Evolutionary conservation across 2,329 filamentous ascomycete species (phyloP).

Genomic region (Aspergillus floridensis): DNA sequence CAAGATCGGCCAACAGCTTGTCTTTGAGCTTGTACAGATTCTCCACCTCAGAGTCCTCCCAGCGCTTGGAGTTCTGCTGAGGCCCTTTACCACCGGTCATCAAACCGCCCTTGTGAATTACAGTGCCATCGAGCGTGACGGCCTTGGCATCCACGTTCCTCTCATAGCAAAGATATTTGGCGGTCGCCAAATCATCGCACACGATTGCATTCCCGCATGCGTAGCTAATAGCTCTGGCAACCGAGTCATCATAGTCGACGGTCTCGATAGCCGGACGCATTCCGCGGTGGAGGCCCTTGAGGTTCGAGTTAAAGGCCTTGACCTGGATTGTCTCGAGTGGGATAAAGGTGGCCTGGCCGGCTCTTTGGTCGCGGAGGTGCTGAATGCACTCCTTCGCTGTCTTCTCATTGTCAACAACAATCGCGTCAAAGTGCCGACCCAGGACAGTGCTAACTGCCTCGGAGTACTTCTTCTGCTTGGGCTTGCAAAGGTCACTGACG

Average conservation of each 20-base stretch:
- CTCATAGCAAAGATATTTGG: constrained; percentile 85
- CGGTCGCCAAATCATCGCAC: constrained; percentile 81
- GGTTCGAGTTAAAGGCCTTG: constrained; percentile 79
- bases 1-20: constrained; percentile 73
- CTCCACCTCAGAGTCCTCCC: constrained; percentile 86
- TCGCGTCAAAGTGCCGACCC: constrained; percentile 87
- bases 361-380: constrained; percentile 86
- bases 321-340: constrained; percentile 97
- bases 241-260: constrained; percentile 83
- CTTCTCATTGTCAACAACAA: constrained; percentile 93
- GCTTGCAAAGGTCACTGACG: constrained; percentile 86
- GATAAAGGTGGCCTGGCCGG: constrained; percentile 87
- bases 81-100: constrained; percentile 93
- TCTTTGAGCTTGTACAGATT: constrained; percentile 74
- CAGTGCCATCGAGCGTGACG: constrained; percentile 89
- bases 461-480: constrained; percentile 95
- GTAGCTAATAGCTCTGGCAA: constrained; percentile 91
- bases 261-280: constrained; percentile 90
- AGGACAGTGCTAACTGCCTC: constrained; percentile 90
- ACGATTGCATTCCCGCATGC: constrained; percentile 94
- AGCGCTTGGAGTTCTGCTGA: constrained; percentile 73
- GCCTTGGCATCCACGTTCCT: constrained; percentile 86
- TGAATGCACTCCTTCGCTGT: constrained; percentile 91
- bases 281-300: constrained; percentile 84
- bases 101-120: constrained; percentile 92